A percentile compares a stretch with the other conserved stretches of the same genome.
Evolutionary conservation across 2,329 filamentous ascomycete species (phyloP).

Genomic region (Sporothrix luriei): DNA sequence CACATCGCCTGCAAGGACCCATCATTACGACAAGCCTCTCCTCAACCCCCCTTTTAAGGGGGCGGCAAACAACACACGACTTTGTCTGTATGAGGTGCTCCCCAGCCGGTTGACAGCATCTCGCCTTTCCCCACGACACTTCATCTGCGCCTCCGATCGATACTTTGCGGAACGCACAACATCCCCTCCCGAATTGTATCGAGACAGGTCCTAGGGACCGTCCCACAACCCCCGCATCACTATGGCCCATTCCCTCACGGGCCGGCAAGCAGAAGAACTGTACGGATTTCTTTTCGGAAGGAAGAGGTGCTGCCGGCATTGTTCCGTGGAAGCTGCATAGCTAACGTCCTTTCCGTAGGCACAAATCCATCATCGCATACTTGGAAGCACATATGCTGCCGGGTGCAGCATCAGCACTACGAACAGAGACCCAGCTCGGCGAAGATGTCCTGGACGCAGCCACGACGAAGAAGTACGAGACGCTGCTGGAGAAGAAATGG

Average conservation of each 20-base stretch:
- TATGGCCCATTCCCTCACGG: conserved; percentile 32
- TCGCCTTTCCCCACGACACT: not conserved
- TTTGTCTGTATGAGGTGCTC: not conserved
- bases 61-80: not conserved
- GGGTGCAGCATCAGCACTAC: conserved; percentile 69
- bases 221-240: conserved; percentile 27
- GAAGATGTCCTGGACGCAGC: conserved; percentile 68
- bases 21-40: not conserved
- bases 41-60: not conserved
- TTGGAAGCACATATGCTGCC: conserved; percentile 72
- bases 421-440: conserved; percentile 74
- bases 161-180: not conserved
- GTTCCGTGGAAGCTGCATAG: not conserved
- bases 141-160: no score
- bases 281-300: conserved; percentile 51
- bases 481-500: conserved; percentile 96
- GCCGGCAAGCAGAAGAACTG: conserved; percentile 86
- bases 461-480: conserved; percentile 92
- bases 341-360: conserved; percentile 54
- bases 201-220: conserved; percentile 30
- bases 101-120: not conserved
- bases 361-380: conserved; percentile 93
- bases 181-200: not conserved
- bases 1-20: not conserved
- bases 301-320: not conserved